Base-by-base conservation (phyloP, 495 filamentous ascomycete species). In the Daldinia bambusicola region DNA sequence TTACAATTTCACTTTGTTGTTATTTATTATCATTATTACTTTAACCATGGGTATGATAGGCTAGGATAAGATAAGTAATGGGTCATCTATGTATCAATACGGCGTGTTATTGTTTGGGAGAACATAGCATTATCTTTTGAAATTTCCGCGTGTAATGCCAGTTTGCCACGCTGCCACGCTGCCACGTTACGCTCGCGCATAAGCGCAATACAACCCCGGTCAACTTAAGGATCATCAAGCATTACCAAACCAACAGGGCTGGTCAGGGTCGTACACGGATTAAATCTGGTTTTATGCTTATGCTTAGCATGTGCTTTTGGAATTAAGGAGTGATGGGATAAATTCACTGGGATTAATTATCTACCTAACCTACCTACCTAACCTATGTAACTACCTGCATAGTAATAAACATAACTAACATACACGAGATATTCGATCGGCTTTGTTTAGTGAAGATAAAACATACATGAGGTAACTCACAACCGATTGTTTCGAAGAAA, bases 21-120 rank as follows among this genome's bases (percentile, higher is more conserved):
- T 57, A 67, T 57, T 51, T 20, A 18, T 48, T 3, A 20, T 26
- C 3, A 26, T 3, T 26, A 26, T 26, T 26, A 26, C 3, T 1
- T 26, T 26, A 26, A 26, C 3, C 26, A 26, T 1, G n/a, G 55
- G 7, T 41, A 41, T 18, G 55, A 38, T 57, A 37, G 32, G 55
- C 7, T 38, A 40, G 32, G 55, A 13, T 22, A 57, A 1, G 36
- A 22, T 41, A 57, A 36, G 55, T 57, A 38, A 38, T 38, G 55
- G 55, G 36, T 57, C 18, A 37, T 12, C 26, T 22, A 13, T 40
- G 34, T 56, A 56, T 38, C 36, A 57, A 40, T 48, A 48, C 43
- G 43, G 43, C 18, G 18, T 48, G 22, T 48, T 48, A 48, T 22
- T 48, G 43, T 48, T 48, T 20, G 20, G 43, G 43, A 20, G 43